Evolutionary conservation across 139 green algal genomes (phyloP).

Genomic region (Haematococcus sp.): DNA sequence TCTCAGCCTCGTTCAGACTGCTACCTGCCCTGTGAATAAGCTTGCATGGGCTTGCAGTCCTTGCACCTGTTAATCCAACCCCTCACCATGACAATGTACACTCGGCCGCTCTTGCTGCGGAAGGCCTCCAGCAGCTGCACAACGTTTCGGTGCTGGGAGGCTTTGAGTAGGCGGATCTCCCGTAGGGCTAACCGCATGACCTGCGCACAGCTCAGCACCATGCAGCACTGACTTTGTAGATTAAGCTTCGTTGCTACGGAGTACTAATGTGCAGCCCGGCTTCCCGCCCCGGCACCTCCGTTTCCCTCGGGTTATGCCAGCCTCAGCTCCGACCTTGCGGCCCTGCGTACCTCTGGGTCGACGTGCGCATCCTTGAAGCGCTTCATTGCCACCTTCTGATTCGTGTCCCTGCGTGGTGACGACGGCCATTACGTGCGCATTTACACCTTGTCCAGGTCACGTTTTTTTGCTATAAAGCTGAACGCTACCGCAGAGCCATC

Average conservation of each 20-base stretch:
- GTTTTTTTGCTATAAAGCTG: background rate
- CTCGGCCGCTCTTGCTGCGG: constrained; percentile 28
- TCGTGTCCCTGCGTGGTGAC: background rate
- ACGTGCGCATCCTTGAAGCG: constrained; percentile 43
- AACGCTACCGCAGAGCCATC: background rate
- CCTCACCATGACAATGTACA: constrained; percentile 34
- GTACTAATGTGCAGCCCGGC: too few species aligned
- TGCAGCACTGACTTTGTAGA: too few species aligned
- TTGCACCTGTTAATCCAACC: too few species aligned
- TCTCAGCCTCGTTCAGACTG: too few species aligned
- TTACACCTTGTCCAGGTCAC: background rate
- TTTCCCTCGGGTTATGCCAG: too few species aligned
- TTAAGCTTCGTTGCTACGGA: too few species aligned
- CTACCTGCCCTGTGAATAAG: too few species aligned
- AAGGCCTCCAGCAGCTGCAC: constrained; percentile 40
- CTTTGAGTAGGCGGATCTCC: constrained; percentile 30
- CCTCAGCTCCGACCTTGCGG: too few species aligned
- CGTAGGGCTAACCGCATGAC: constrained; percentile 34
- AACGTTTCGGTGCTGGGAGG: constrained; percentile 30
- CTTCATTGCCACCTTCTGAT: constrained; percentile 38
- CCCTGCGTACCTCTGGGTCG: constrained; percentile 29
- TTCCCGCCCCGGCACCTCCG: too few species aligned
- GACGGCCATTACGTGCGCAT: too few species aligned
- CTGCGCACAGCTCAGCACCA: too few species aligned
- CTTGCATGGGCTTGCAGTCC: too few species aligned